phyloP scores from a whole-genome alignment of 2,329 filamentous ascomycete genomes.

The Balansia obtecta region DNA sequence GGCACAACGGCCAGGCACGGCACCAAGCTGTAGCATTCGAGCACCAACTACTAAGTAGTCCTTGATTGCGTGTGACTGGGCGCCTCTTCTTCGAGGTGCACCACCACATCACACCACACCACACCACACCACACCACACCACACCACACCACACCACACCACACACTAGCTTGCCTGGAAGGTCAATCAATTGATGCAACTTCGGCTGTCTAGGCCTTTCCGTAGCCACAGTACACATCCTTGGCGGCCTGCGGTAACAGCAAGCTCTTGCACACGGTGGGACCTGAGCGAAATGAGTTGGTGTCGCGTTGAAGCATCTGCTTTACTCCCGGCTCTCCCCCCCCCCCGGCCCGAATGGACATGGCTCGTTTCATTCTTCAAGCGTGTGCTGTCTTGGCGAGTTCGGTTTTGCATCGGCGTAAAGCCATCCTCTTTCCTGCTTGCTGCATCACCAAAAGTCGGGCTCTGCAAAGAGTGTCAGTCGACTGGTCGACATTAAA shows the following conservation, averaged over 20 bases:
- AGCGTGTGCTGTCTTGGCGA: conserved; percentile 1
- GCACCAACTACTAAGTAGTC: too few relatives aligned
- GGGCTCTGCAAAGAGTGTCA: neutral
- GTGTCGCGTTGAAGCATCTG: neutral
- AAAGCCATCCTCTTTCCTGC: neutral
- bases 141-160: neutral
- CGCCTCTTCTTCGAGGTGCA: too few relatives aligned
- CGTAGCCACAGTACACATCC: neutral
- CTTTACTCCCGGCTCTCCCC: neutral
- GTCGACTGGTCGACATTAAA: neutral
- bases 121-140: neutral
- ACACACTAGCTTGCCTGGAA: neutral
- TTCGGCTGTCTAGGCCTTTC: neutral
- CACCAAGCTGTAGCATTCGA: too few relatives aligned
- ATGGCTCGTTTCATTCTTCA: neutral
- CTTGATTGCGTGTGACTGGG: too few relatives aligned
- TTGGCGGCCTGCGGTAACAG: neutral
- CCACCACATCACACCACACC: too few relatives aligned
- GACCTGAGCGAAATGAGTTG: neutral
- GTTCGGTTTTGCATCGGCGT: conserved; percentile 5
- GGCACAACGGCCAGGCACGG: too few relatives aligned
- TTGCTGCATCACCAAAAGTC: neutral
- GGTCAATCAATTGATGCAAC: conserved; percentile 2
- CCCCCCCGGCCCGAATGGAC: too few relatives aligned
- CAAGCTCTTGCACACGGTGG: neutral